These are phyloP conservation scores for Entomortierella beljakovae DNA, from an alignment of 192 early-diverging fungal genomes.

Conservation along the genomic window DNA sequence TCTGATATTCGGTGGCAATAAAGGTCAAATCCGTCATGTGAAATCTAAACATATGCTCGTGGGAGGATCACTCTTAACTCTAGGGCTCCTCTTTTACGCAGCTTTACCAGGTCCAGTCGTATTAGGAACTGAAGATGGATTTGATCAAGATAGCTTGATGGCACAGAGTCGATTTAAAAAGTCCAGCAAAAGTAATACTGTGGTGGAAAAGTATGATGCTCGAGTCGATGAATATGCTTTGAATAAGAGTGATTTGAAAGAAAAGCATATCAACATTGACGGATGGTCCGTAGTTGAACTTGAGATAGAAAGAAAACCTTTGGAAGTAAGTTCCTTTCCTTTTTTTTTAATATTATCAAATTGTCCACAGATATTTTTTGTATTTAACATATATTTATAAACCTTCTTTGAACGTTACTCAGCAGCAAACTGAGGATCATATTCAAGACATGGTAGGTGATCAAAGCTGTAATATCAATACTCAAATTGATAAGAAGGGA, in stretches of 20 bases:
- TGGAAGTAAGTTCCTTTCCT: too few species aligned
- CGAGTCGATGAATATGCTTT: neutral
- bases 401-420: too few species aligned
- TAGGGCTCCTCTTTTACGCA: slow-evolving; percentile 23
- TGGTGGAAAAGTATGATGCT: neutral
- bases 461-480: too few species aligned
- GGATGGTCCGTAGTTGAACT: too few species aligned
- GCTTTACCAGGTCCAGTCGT: slow-evolving; percentile 4
- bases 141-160: neutral
- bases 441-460: too few species aligned
- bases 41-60: slow-evolving; percentile 17
- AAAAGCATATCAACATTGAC: too few species aligned
- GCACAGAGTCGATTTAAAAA: neutral
- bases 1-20: slow-evolving; percentile 3
- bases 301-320: too few species aligned
- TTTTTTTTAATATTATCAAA: too few species aligned
- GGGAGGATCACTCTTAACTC: slow-evolving; percentile 18
- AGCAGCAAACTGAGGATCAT: too few species aligned
- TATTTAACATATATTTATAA: too few species aligned
- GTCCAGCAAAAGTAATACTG: neutral
- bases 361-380: too few species aligned
- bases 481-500: too few species aligned
- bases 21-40: slow-evolving; percentile 1
- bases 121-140: neutral
- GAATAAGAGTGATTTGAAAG: neutral